Percentiles rank a stretch among this genome's conserved stretches.
Evolutionary conservation across 2,329 filamentous ascomycete species (phyloP).

Genomic region (Dendryphion nanum): DNA sequence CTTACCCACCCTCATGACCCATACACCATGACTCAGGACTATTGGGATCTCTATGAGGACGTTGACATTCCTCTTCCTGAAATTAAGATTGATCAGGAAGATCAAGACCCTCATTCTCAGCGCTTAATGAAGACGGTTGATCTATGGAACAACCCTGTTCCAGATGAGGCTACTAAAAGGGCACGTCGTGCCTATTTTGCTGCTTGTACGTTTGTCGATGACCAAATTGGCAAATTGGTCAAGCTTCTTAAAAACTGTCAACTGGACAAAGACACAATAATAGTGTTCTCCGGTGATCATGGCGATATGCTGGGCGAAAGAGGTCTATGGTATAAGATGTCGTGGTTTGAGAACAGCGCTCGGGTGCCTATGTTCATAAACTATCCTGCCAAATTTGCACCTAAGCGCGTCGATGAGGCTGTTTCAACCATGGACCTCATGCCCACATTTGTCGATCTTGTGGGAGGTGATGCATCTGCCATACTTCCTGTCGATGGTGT

Average conservation of each 20-base stretch:
- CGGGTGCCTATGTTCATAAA: slow-evolving; percentile 85
- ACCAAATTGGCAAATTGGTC: slow-evolving; percentile 82
- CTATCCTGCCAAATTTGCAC: slow-evolving; percentile 71
- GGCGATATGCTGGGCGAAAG: slow-evolving; percentile 95
- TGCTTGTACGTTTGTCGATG: slow-evolving; percentile 89
- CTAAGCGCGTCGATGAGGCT: slow-evolving; percentile 75
- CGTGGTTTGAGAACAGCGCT: slow-evolving; percentile 88
- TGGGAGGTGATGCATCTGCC: slow-evolving; percentile 66
- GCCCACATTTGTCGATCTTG: slow-evolving; percentile 82
- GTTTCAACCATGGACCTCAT: slow-evolving; percentile 90
- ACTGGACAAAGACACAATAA: slow-evolving; percentile 80
- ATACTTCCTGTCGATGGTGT: slow-evolving; percentile 82
- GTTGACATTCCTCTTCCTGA: slow-evolving; percentile 84
- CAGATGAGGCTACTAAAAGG: slow-evolving; percentile 79
- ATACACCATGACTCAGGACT: slow-evolving; percentile 90
- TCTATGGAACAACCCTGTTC: slow-evolving; percentile 79
- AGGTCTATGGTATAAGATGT: slow-evolving; percentile 97
- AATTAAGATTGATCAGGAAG: slow-evolving; percentile 72
- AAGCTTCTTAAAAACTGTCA: slow-evolving; percentile 75
- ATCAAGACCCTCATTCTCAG: slow-evolving; percentile 84
- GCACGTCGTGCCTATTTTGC: slow-evolving; percentile 90
- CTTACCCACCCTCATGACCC: slow-evolving; percentile 94
- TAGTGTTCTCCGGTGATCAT: slow-evolving; percentile 91
- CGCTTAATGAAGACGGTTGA: slow-evolving; percentile 84
- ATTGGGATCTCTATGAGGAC: slow-evolving; percentile 87